A percentile compares a stretch with the other conserved stretches of the same genome.
These are phyloP conservation scores for Simplicillium sp. DNA, from an alignment of 2,329 filamentous ascomycete genomes.

Conservation along the genomic window DNA sequence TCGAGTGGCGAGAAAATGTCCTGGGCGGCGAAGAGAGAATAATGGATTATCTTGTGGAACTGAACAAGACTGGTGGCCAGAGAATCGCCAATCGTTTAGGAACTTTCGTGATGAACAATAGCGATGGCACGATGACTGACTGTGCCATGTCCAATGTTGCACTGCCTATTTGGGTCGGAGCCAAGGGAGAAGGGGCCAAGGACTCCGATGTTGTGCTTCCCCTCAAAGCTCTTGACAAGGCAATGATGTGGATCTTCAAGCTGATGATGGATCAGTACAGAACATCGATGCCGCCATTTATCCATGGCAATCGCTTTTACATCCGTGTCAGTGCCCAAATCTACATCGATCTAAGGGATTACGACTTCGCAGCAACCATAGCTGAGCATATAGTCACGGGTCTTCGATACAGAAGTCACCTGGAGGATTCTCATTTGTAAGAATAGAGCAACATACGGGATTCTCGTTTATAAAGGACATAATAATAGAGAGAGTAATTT, in stretches of 20 bases:
- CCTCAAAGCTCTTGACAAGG: slow-evolving; percentile 19
- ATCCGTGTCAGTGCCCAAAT: slow-evolving; percentile 69
- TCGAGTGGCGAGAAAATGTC: slow-evolving; percentile 59
- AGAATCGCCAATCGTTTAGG: slow-evolving; percentile 52
- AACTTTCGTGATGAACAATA: slow-evolving; percentile 64
- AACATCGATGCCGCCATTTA: slow-evolving; percentile 60
- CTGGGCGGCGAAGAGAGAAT: slow-evolving; percentile 69
- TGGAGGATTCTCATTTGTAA: too few relatives aligned
- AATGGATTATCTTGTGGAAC: slow-evolving; percentile 46
- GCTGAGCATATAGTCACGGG: slow-evolving; percentile 46
- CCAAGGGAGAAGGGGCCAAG: slow-evolving; percentile 11
- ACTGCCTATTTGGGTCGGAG: slow-evolving; percentile 48
- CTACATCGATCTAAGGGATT: slow-evolving; percentile 71
- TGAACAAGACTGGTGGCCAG: slow-evolving; percentile 56
- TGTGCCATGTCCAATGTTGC: slow-evolving; percentile 67
- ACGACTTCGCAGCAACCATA: slow-evolving; percentile 55
- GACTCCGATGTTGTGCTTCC: slow-evolving; percentile 21
- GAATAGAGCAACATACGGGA: too few relatives aligned
- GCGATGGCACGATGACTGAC: slow-evolving; percentile 46
- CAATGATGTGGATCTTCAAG: slow-evolving; percentile 48
- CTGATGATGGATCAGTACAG: slow-evolving; percentile 49
- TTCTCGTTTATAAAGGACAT: too few relatives aligned
- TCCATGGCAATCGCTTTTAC: slow-evolving; percentile 55
- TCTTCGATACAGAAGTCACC: too few relatives aligned
- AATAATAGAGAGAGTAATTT: too few relatives aligned